Percentiles rank a stretch among this genome's conserved stretches.
These are phyloP conservation scores for Euphrasia confusa DNA, from an alignment of 257 asterid genomes.

Conservation along the genomic window DNA sequence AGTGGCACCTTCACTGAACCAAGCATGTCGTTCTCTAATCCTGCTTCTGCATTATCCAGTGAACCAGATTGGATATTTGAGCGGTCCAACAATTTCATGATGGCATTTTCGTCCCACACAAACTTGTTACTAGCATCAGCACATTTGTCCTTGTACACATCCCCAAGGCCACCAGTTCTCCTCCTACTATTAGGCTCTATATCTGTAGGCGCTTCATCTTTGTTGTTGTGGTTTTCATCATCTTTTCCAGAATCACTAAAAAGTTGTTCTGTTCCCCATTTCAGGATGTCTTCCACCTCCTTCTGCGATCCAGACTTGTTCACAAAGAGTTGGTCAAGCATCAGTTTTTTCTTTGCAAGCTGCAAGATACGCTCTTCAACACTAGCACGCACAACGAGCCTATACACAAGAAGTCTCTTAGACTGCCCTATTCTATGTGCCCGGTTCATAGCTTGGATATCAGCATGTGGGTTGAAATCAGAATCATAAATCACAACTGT, in stretches of 20 bases:
- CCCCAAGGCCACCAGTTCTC: conserved; percentile 90
- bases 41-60: conserved; percentile 69
- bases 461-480: conserved; percentile 98
- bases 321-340: conserved; percentile 97
- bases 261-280: conserved; percentile 99
- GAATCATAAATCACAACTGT: conserved; percentile 96
- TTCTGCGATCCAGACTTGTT: conserved; percentile 91
- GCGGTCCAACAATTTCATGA: conserved; percentile 86
- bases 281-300: conserved; percentile 91
- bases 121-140: conserved; percentile 71
- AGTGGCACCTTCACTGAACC: conserved; percentile 82
- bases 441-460: conserved; percentile 98
- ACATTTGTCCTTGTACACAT: conserved; percentile 87
- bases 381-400: conserved; percentile 99
- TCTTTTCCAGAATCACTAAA: conserved; percentile 67
- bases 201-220: conserved; percentile 49
- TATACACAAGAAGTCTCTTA: conserved; percentile 82
- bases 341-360: conserved; percentile 94
- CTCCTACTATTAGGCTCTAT: conserved; percentile 63
- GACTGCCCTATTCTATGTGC: conserved; percentile 99
- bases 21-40: conserved; percentile 81
- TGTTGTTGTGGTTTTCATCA: conserved; percentile 47
- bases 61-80: conserved; percentile 64
- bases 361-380: conserved; percentile 98
- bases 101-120: conserved; percentile 85